phyloP scores from a whole-genome alignment of 2,329 filamentous ascomycete species.

The Emmonsiellopsis sp. region DNA sequence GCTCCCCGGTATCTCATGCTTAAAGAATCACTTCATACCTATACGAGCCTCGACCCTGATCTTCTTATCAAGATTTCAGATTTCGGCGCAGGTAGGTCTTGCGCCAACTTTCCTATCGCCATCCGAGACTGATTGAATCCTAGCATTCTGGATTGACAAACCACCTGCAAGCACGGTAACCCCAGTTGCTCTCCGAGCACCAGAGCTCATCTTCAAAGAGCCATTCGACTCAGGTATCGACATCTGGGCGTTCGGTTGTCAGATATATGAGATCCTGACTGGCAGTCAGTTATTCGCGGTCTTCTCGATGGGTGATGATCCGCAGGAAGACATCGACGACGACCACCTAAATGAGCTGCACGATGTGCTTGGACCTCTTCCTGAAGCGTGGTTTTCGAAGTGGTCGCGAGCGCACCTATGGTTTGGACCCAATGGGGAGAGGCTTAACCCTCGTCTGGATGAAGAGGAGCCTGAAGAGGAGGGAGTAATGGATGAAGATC shows the following conservation, averaged over 20 bases:
- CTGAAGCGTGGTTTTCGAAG: conserved; percentile 12
- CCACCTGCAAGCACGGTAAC: conserved; percentile 15
- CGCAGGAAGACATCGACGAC: conserved; percentile 13
- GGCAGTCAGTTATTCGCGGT: conserved; percentile 12
- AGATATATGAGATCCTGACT: conserved; percentile 16
- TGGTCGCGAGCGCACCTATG: conserved; percentile 15
- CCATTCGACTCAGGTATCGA: conserved; percentile 23
- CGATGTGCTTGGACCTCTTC: conserved; percentile 14
- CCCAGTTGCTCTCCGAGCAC: conserved; percentile 19
- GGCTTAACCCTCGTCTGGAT: conserved; percentile 7
- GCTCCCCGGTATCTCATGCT: conserved; percentile 14
- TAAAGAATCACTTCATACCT: conserved; percentile 13
- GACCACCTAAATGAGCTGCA: conserved; percentile 15
- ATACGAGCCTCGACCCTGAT: conserved; percentile 9
- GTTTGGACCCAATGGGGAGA: conserved; percentile 10
- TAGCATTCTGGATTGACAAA: conserved; percentile 15
- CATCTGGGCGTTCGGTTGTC: conserved; percentile 21
- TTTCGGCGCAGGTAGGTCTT: conserved; percentile 12
- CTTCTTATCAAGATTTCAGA: conserved; percentile 16
- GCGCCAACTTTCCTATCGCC: background rate
- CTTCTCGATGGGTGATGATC: conserved; percentile 9
- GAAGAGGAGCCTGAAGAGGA: background rate
- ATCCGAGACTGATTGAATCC: conserved; percentile 16
- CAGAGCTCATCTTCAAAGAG: conserved; percentile 23
- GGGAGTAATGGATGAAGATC: background rate